Evolutionary conservation across 768 basidiomycete species (phyloP), one percentile per base, ranked within the genome.

Genomic region (Xerocomus potaroensis): DNA sequence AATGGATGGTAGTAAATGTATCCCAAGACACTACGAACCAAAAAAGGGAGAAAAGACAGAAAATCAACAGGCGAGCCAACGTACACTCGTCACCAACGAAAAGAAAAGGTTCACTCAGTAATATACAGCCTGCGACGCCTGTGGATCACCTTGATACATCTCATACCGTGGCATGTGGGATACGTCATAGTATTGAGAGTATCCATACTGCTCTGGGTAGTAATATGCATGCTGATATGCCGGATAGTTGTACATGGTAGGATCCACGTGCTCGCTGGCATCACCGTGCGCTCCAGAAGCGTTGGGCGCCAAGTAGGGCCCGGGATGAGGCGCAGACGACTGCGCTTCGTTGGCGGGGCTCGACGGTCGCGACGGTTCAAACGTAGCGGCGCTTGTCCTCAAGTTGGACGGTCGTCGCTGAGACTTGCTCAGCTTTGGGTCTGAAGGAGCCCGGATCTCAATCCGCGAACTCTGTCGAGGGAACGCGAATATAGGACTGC

Each of bases 401-500:
- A 83, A 67, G 18, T 63, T 68, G 44, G 63, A 71, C 34, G 60
- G 72, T 46, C 68, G 61, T 38, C 59, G 63, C 35, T 55, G 53
- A 12, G 55, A 45, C 46, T 55, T 67, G 1, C 42, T 12, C 31
- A 48, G 34, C 54, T 64, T 64, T 1, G 40, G 31, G 15, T 68
- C 66, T 1, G 59, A 41, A n/a, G 60, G 87, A 11, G 84, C 78
- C 48, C 87, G 83, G 41, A 90, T 90, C 65, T 87, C 81, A 45
- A 90, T 67, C 39, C 86, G 83, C 18, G 80, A 77, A 47, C 76
- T 78, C 61, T 85, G 80, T 16, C 86, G 78, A 27, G 87, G 83
- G 58, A 84, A 80, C 4, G 83, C 73, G 61, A 90, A 89, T 19
- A 89, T 77, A n/a, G 86, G 78, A 12, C 73, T 71, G 19, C 83